phyloP scores from a whole-genome alignment of 805 yeast species.

The Barnettozyma salicaria region DNA sequence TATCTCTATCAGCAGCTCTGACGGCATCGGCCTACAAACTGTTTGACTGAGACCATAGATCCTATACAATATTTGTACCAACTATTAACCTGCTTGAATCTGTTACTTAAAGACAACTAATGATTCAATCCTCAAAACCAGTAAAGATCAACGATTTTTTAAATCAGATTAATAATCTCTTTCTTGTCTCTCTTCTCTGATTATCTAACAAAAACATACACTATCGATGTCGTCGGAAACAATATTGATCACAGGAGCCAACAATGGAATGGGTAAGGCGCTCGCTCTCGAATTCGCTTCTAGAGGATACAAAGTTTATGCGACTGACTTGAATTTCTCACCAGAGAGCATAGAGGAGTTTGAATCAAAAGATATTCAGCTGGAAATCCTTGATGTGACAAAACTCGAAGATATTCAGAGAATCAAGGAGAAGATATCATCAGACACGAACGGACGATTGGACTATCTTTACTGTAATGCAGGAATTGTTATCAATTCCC shows the following conservation, averaged over 20 bases:
- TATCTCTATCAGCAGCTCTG: too few relatives aligned
- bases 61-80: too few relatives aligned
- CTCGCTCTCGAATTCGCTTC: slow-evolving; percentile 40
- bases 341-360: slow-evolving; percentile 26
- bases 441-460: slow-evolving; percentile 28
- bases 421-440: slow-evolving; percentile 22
- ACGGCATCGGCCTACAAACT: too few relatives aligned
- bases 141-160: too few relatives aligned
- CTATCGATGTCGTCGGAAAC: too few relatives aligned
- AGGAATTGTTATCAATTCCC: slow-evolving; percentile 27
- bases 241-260: slow-evolving; percentile 60
- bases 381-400: slow-evolving; percentile 32
- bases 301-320: slow-evolving; percentile 36
- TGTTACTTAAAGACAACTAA: too few relatives aligned
- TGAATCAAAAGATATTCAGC: slow-evolving; percentile 3
- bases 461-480: slow-evolving; percentile 40
- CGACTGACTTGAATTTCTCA: slow-evolving; percentile 29
- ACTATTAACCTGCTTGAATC: too few relatives aligned
- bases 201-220: too few relatives aligned
- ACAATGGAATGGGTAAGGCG: slow-evolving; percentile 53
- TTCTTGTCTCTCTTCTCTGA: too few relatives aligned
- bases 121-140: too few relatives aligned
- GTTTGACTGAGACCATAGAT: too few relatives aligned
- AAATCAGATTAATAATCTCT: too few relatives aligned
- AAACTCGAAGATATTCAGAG: slow-evolving; percentile 25